Evolutionary conservation across 352 stramenopile genomes (phyloP).

Genomic region (Phytophthora niederhauseri): DNA sequence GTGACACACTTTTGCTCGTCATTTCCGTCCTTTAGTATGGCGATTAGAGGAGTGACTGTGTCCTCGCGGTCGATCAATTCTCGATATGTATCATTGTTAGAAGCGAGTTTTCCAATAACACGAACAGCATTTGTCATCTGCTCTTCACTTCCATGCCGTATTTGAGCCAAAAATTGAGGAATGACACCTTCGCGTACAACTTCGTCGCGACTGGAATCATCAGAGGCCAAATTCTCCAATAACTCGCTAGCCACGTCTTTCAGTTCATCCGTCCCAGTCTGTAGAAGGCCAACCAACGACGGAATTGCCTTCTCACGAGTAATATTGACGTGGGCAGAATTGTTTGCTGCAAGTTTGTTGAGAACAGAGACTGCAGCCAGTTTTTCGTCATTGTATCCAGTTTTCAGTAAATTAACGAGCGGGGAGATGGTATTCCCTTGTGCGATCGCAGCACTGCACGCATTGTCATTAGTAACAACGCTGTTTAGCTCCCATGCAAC

Average conservation of each 20-base stretch:
- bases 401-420: background rate
- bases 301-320: background rate
- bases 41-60: background rate
- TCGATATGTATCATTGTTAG: background rate
- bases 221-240: background rate
- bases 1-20: background rate
- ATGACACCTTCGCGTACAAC: background rate
- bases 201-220: background rate
- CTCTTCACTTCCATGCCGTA: background rate
- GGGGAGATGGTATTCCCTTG: background rate
- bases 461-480: background rate
- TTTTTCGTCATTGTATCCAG: background rate
- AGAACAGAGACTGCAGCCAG: background rate
- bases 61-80: background rate
- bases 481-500: background rate
- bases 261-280: background rate
- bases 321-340: background rate
- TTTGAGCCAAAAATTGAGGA: background rate
- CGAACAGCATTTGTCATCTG: background rate
- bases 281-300: background rate
- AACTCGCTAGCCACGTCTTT: background rate
- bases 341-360: background rate
- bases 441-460: background rate
- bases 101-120: background rate
- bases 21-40: background rate